Evolutionary conservation across 768 basidiomycete genomes (phyloP), one percentile per base, ranked within the genome.

Genomic region (Gyrodon lividus): DNA sequence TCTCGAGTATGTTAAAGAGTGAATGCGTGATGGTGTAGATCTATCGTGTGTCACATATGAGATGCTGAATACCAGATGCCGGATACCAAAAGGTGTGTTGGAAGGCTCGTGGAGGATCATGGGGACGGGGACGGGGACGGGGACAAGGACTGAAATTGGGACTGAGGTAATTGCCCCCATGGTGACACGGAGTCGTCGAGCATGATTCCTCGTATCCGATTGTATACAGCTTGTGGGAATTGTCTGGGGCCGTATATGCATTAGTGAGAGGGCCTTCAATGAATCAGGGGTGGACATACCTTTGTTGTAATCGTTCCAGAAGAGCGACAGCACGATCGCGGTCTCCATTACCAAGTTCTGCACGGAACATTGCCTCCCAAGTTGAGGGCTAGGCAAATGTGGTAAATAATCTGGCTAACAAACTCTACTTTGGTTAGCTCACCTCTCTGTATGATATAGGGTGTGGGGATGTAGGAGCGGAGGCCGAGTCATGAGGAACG

Each of bases 321-420:
- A 98, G 74, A 3, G 75, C 79, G 4, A 81, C 42, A 0, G 95
- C 96, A 10, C 77, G 76, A 41, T 84, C 79, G 12, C 83, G 81
- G 58, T 91, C 81, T 12, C 90, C 90, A 45, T 78, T 81, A 17
- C 84, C 84, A 10, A 98, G 76, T 65, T 99, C 97, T 1, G 89
- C 90, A 13, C 91, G 82, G 56, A 99, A 83, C 94, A 99, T 98
- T 5, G 83, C 84, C 64, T 98, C 97, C 86, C 90, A 96, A 1
- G 92, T 95, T 35, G 89, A 92, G 12, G 92, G 92, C 85, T 91
- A 60, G 2, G 50, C 46, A 46, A 42, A 28, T 46, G 7, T 42
- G 39, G 38, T 43, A 19, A 48, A 47, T 14, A 12, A 24, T 48
- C 28, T 8, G 14, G 12, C 3, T 12, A 10, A n/a, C 35, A 38